These are phyloP conservation scores for Cokeromyces recurvatus DNA, from an alignment of 371 early-diverging fungal species.

Conservation along the genomic window DNA sequence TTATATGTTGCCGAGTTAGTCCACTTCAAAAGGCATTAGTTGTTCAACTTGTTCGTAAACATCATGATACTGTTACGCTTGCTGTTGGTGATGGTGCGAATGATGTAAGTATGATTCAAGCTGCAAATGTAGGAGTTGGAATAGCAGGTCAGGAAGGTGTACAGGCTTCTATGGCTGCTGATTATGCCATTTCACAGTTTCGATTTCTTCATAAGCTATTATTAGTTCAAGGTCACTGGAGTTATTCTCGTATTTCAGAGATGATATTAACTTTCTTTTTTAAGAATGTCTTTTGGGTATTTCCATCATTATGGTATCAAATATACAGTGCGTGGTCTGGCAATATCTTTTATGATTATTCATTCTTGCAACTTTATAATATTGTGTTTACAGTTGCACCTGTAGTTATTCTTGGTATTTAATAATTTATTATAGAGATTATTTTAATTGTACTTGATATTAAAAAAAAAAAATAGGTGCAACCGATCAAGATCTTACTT, in stretches of 20 bases:
- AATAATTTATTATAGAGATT: no score
- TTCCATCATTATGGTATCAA: constrained; percentile 80
- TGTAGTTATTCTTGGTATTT: constrained; percentile 50
- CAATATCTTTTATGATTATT: constrained; percentile 84
- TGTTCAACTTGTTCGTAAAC: constrained; percentile 84
- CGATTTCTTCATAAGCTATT: constrained; percentile 78
- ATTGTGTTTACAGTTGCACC: constrained; percentile 74
- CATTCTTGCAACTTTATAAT: constrained; percentile 78
- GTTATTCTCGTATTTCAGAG: constrained; percentile 84
- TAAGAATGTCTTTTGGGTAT: constrained; percentile 89
- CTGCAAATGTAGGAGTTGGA: constrained; percentile 91
- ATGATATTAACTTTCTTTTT: constrained; percentile 90
- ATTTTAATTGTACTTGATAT: no score
- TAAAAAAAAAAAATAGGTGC: constrained; percentile 38
- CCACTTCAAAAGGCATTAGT: constrained; percentile 98
- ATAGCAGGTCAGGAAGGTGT: constrained; percentile 90
- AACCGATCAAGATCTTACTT: constrained; percentile 61
- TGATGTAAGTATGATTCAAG: constrained; percentile 92
- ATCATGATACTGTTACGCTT: constrained; percentile 69
- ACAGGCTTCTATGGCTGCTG: constrained; percentile 88
- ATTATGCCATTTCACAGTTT: constrained; percentile 91
- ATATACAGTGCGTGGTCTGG: constrained; percentile 81
- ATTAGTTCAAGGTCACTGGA: constrained; percentile 86
- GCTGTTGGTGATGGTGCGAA: constrained; percentile 99
- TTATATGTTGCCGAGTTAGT: constrained; percentile 92